A percentile compares a stretch with the other conserved stretches of the same genome.
These are phyloP conservation scores for Suillus brevipes DNA, from an alignment of 768 basidiomycete genomes.

Conservation along the genomic window DNA sequence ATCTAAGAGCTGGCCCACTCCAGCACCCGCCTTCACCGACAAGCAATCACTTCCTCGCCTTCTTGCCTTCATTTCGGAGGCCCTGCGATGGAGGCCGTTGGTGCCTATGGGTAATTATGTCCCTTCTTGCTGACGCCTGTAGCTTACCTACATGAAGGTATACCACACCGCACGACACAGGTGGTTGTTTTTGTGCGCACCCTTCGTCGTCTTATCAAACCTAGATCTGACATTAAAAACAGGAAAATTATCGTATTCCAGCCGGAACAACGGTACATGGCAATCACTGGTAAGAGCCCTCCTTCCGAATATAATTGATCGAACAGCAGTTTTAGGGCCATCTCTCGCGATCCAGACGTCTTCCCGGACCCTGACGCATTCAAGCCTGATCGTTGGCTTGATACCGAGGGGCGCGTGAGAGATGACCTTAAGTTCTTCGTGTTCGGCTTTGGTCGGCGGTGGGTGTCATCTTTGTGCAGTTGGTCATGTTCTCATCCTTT, in stretches of 20 bases:
- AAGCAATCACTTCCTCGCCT: conserved; percentile 34
- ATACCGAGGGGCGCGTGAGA: conserved; percentile 40
- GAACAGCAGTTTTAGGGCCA: conserved; percentile 17
- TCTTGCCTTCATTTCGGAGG: conserved; percentile 38
- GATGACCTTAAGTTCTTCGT: conserved; percentile 51
- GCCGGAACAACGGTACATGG: conserved; percentile 34
- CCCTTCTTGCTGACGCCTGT: neutral
- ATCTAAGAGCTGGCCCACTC: neutral
- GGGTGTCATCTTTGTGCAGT: neutral
- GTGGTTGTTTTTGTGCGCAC: conserved; percentile 24
- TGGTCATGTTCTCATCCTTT: neutral
- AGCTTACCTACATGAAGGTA: conserved; percentile 14
- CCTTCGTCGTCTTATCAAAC: neutral
- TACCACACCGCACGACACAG: conserved; percentile 22
- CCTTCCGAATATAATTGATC: neutral
- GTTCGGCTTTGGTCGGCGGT: conserved; percentile 53
- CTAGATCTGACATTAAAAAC: neutral
- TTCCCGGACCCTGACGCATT: conserved; percentile 47
- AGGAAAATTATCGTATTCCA: conserved; percentile 37
- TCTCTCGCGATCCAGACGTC: conserved; percentile 25
- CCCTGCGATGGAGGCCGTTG: conserved; percentile 37
- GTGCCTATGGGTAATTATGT: conserved; percentile 27
- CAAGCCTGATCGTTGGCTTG: conserved; percentile 56
- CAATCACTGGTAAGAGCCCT: conserved; percentile 27
- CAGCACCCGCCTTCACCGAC: conserved; percentile 41